phyloP scores from a whole-genome alignment of 345 rosid species.

The Schrenkiella parvula region DNA sequence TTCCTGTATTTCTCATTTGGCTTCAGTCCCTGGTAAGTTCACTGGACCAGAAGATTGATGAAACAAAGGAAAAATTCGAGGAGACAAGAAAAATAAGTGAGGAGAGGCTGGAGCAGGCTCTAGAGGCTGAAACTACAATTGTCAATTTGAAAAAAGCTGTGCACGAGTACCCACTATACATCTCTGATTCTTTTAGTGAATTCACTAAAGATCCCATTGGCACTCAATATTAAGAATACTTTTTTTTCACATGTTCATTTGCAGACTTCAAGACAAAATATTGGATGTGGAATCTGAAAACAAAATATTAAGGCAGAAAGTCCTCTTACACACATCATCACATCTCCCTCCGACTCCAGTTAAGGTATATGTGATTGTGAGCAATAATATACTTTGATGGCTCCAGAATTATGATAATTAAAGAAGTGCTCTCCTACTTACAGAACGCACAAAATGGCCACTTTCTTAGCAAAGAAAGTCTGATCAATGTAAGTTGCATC shows the following conservation, averaged over 20 bases:
- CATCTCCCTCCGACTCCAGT: constrained; percentile 48
- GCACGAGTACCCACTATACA: constrained; percentile 56
- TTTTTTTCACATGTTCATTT: constrained; percentile 24
- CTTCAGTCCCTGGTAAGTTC: constrained; percentile 70
- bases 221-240: neutral
- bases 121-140: constrained; percentile 79
- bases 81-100: constrained; percentile 76
- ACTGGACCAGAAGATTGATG: constrained; percentile 77
- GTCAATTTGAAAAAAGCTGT: constrained; percentile 75
- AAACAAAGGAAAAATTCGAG: constrained; percentile 73
- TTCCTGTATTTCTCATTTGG: constrained; percentile 16
- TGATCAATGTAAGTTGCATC: constrained; percentile 43
- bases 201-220: neutral
- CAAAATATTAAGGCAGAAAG: constrained; percentile 72
- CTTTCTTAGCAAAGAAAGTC: constrained; percentile 47
- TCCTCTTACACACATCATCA: constrained; percentile 50
- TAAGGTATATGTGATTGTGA: constrained; percentile 42
- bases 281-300: constrained; percentile 81
- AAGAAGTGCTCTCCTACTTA: constrained; percentile 22
- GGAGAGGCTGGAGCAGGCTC: constrained; percentile 86
- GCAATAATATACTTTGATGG: neutral
- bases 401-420: constrained; percentile 1
- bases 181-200: constrained; percentile 14
- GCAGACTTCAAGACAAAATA: constrained; percentile 79
- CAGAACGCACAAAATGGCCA: constrained; percentile 81